Percentiles rank a stretch among this genome's conserved stretches.
Conservation (phyloP, 2,329 filamentous ascomycete species). For the Purpureocillium lavendulum region DNA sequence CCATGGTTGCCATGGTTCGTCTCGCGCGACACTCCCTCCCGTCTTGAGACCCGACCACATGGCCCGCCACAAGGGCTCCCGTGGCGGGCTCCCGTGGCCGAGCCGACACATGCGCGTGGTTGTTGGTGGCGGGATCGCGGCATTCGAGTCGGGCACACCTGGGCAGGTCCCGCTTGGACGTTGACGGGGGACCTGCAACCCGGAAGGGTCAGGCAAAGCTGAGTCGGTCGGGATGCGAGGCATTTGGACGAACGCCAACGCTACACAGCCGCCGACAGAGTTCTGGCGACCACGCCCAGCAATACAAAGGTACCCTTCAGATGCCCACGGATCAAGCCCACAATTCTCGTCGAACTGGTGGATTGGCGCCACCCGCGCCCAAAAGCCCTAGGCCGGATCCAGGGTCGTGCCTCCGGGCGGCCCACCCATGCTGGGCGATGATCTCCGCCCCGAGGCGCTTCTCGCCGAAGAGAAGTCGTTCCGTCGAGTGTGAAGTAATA, state of each 20-base stretch:
- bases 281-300: not conserved
- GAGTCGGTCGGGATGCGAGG: not conserved
- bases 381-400: conserved; percentile 9
- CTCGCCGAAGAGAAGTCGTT: not conserved
- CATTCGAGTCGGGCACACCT: too few relatives aligned
- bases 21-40: not conserved
- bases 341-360: conserved; percentile 1
- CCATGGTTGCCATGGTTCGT: not conserved
- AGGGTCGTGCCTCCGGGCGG: conserved; percentile 14
- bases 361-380: not conserved
- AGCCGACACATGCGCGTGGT: too few relatives aligned
- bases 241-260: not conserved
- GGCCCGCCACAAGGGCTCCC: not conserved
- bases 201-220: too few relatives aligned
- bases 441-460: conserved; percentile 12
- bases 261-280: not conserved
- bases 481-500: not conserved
- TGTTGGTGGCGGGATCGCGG: not conserved
- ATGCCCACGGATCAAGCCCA: not conserved
- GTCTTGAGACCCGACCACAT: not conserved
- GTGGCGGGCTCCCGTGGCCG: not conserved
- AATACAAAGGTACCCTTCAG: not conserved
- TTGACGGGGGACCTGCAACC: too few relatives aligned
- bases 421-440: conserved; percentile 17
- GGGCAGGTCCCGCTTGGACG: too few relatives aligned